A percentile compares a stretch with the other conserved stretches of the same genome.
phyloP scores from a whole-genome alignment of 2,329 filamentous ascomycete species.

The Sphaerulina populicola region DNA sequence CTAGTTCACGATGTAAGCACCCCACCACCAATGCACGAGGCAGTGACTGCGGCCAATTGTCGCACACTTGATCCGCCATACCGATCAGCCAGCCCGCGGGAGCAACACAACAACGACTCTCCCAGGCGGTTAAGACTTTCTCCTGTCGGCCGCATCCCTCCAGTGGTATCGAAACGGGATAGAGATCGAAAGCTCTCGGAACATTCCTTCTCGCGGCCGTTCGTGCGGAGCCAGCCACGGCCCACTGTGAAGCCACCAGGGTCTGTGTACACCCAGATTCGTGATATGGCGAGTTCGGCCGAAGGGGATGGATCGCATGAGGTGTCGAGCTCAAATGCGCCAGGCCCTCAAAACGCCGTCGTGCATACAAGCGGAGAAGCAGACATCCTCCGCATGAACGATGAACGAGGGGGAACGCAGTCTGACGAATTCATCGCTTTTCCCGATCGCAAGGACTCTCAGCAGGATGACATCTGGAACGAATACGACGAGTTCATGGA shows the following conservation, averaged over 20 bases:
- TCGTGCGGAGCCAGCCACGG: slow-evolving; percentile 44
- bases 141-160: slow-evolving; percentile 78
- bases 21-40: background rate
- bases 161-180: slow-evolving; percentile 60
- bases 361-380: background rate
- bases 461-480: slow-evolving; percentile 84
- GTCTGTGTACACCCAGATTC: slow-evolving; percentile 28
- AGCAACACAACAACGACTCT: slow-evolving; percentile 34
- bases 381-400: background rate
- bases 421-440: slow-evolving; percentile 63
- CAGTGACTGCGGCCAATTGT: background rate
- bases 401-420: slow-evolving; percentile 11
- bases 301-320: slow-evolving; percentile 23
- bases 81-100: slow-evolving; percentile 27
- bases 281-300: slow-evolving; percentile 29
- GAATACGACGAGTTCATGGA: slow-evolving; percentile 87
- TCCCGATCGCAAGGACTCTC: slow-evolving; percentile 62
- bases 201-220: slow-evolving; percentile 79
- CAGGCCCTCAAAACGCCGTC: background rate
- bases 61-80: slow-evolving; percentile 10
- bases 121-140: slow-evolving; percentile 47
- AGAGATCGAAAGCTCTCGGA: slow-evolving; percentile 59
- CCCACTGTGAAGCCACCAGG: slow-evolving; percentile 25
- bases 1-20: slow-evolving; percentile 38
- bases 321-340: slow-evolving; percentile 16